Evolutionary conservation across 805 yeast species (phyloP), one percentile per base, ranked within the genome.

Genomic region (Candida sanyiensis): DNA sequence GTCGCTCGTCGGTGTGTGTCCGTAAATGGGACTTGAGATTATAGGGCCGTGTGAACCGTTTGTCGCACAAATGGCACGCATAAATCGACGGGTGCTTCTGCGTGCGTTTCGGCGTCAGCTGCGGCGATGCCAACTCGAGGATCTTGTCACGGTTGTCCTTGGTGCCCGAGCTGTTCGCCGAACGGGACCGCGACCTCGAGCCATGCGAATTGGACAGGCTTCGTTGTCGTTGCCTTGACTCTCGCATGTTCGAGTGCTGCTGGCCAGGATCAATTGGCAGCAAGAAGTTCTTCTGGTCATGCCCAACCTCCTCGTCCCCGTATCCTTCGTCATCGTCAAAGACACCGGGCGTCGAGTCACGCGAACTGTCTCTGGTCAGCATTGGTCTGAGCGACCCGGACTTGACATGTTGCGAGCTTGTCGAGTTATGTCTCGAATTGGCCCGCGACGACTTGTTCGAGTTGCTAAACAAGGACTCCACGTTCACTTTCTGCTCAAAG

Each of bases 41-140:
- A 59, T 93, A 93, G 0, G 96, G 96, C 39, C 97, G 66, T 2
- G 97, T 90, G 58, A 90, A 90, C 35, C 80, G 66, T 61, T 87
- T 88, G 28, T 79, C 88, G 61, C 98, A 90, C 30, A 84, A 62
- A 42, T 80, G 78, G 59, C 97, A 90, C 3, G 82, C 82, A 59
- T 75, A 84, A 7, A 77, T 70, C 19, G 84, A 74, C 0, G 90
- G 90, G 52, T 80, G 80, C 45, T 80, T 82, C 50, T 82, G 87
- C 6, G 73, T 66, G 18, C 84, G 61, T 53, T 73, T 73, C 33
- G 73, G 66, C 3, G 73, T 55, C 29, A 67, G 70, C 21, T 67
- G 65, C 0, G 84, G 77, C 9, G 77, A 66, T 2, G 87, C 87
- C 39, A 82, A 61, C 49, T 78, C 86, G 16, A 79, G 60, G 67